Base-by-base conservation (phyloP, 345 rosid genomes). In the Combretum micranthum region DNA sequence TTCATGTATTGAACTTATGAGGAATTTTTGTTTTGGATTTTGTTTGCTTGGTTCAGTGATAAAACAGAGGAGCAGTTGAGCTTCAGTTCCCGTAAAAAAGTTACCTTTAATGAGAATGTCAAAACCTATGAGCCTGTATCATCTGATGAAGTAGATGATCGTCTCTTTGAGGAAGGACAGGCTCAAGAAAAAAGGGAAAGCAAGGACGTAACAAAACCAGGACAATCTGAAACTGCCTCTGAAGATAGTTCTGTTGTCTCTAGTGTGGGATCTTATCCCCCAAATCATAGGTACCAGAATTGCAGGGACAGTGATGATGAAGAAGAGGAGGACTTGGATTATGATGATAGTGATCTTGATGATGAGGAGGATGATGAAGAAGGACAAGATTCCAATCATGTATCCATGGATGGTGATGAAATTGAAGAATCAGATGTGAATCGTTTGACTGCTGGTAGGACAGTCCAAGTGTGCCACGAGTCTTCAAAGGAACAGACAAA, bases 221-320 rank as follows among this genome's bases (percentile, higher is more conserved):
- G 54, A 52, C 78, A 64, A 61, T 54, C 75, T 54, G 75, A 75
- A 42, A 69, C 81, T 63, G 72, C 68, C 59, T 74, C 84, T 59
- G 88, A 78, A 60, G 79, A 64, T 16, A 67, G 71, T 73, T 72
- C 82, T 0, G 58, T 72, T 42, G 68, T 64, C 3, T 75, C 83
- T 4, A 83, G 81, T 59, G 73, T 81, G 17, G 82, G 75, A 1
- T 72, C 86, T 22, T 80, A 64, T 61, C 94, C 96, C 64, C 61
- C 85, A 7, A 85, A 66, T 54, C 73, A 85, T 54, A 77, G 95
- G 63, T 86, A 86, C 67, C 70, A 70, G 69, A 81, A 80, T 46
- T 86, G 84, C 63, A 69, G 82, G 73, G 95, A 86, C 51, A 83
- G 90, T 12, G 94, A 83, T 23, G 90, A 83, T 37, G 87, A 83